Evolutionary conservation across 345 rosid species (phyloP).

Genomic region (Conringia planisiliqua): DNA sequence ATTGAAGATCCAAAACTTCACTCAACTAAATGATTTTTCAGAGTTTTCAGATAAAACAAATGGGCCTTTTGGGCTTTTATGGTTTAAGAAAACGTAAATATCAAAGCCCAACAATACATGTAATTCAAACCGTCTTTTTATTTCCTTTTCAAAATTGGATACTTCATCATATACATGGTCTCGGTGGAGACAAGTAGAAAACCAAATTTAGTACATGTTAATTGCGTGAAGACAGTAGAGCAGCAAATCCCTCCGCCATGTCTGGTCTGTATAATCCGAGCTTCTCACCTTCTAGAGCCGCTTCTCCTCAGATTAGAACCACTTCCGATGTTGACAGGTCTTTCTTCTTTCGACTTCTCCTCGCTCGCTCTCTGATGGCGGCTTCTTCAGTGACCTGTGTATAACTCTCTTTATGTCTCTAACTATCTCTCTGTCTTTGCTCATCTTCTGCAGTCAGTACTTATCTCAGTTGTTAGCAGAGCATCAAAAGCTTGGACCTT

Average conservation of each 20-base stretch:
- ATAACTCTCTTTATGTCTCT: background rate
- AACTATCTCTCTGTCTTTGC: constrained; percentile 29
- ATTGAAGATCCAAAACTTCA: background rate
- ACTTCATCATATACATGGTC: constrained; percentile 3
- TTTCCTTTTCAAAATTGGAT: background rate
- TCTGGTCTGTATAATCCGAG: constrained; percentile 93
- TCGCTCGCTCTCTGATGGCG: background rate
- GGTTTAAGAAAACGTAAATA: background rate
- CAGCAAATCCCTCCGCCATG: constrained; percentile 41
- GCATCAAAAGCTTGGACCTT: constrained; percentile 97
- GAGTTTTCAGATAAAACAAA: background rate
- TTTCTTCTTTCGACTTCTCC: constrained; percentile 7
- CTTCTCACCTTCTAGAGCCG: constrained; percentile 95
- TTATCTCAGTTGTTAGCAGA: constrained; percentile 85
- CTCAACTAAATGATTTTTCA: background rate
- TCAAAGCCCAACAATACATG: constrained; percentile 4
- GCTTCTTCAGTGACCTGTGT: constrained; percentile 1
- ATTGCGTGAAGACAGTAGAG: constrained; percentile 24
- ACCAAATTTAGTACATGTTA: constrained; percentile 10
- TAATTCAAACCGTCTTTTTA: background rate
- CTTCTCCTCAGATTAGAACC: constrained; percentile 96
- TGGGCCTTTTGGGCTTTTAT: background rate
- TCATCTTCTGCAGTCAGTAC: constrained; percentile 55
- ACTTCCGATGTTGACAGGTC: constrained; percentile 86
- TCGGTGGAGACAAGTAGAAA: constrained; percentile 14